phyloP scores from a whole-genome alignment of 169 alveolate species.

The Eimeria praecox region DNA sequence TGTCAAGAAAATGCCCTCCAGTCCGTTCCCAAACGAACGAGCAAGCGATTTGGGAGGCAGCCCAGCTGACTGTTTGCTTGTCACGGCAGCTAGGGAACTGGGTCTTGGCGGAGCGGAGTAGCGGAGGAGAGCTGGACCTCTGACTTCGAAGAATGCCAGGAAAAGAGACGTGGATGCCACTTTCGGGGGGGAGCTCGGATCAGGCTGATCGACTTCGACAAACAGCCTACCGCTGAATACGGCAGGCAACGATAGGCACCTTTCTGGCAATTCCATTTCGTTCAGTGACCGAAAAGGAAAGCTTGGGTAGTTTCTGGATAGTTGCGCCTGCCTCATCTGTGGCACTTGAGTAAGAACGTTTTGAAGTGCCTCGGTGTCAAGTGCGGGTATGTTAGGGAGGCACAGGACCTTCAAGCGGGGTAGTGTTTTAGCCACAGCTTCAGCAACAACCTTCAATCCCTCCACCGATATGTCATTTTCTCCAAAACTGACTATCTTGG shows the following conservation, averaged over 20 bases:
- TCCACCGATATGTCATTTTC: constrained; percentile 43
- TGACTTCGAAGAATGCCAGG: constrained; percentile 44
- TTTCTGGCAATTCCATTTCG: constrained; percentile 46
- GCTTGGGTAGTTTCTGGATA: not conserved
- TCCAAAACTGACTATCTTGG: constrained; percentile 51
- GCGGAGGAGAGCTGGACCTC: constrained; percentile 63
- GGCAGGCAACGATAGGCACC: constrained; percentile 60
- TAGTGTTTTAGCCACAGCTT: constrained; percentile 32
- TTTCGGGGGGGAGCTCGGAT: not conserved
- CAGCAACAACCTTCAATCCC: constrained; percentile 32
- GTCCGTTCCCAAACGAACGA: constrained; percentile 59
- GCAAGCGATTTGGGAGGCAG: constrained; percentile 4
- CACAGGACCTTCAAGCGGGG: constrained; percentile 68
- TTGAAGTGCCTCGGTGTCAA: not conserved
- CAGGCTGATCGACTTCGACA: constrained; percentile 24
- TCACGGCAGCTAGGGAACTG: not conserved
- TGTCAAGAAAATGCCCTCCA: constrained; percentile 28
- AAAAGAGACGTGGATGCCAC: not conserved
- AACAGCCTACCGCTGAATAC: constrained; percentile 65
- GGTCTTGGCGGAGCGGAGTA: constrained; percentile 46
- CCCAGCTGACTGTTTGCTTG: constrained; percentile 9
- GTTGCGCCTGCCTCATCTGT: constrained; percentile 62
- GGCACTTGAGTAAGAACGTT: constrained; percentile 21
- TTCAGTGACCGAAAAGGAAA: constrained; percentile 48
- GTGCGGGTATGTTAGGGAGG: constrained; percentile 38